Base-by-base conservation (phyloP, 2,329 filamentous ascomycete genomes). In the Fusarium xylarioides region DNA sequence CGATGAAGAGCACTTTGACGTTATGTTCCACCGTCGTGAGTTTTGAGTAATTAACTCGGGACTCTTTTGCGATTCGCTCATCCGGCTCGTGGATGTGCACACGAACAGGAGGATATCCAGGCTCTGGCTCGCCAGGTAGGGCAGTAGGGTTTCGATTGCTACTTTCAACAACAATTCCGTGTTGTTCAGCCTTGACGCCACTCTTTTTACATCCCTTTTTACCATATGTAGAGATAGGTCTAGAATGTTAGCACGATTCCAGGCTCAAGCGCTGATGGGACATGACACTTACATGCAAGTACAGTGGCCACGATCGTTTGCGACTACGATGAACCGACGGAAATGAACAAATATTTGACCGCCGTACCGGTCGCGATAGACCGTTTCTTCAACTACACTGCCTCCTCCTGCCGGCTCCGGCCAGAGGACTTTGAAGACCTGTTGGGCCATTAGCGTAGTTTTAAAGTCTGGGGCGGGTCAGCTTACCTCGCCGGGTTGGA, bases 381-480 rank as follows among this genome's bases (percentile, higher is more conserved):
- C 81, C 10, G 80, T 76, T 44, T 75, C 79, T 30, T 78, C 81
- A 12, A 80, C 82, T 11, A 83, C 76, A 16, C 78, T 80, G 2
- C 79, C 79, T 26, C 77, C 70, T 57, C 78, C 72, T 15, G 86
- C 87, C 0, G 88, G 88, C 53, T 90, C 87, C 14, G 84, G 83
- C 87, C 88, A 90, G 23, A 86, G 77, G 4, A 88, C 83, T 74
- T 89, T 90, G 79, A 89, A 87, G 23, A 90, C 85, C 87, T 88
- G 62, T 26, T 5, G 4, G 30, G 23, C 11, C 38, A 66, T 64
- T 49, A 49, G 44, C 12, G 50, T 43, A 38, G 14, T 68, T 56
- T 21, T 18, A 19, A 11, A 14, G n/a, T 34, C 40, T 23, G n/a
- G 15, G 19, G 16, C 12, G 35, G 28, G 21, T 21, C 5, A 9